phyloP scores from a whole-genome alignment of 257 asterid genomes.

The Solanum appendiculatum region DNA sequence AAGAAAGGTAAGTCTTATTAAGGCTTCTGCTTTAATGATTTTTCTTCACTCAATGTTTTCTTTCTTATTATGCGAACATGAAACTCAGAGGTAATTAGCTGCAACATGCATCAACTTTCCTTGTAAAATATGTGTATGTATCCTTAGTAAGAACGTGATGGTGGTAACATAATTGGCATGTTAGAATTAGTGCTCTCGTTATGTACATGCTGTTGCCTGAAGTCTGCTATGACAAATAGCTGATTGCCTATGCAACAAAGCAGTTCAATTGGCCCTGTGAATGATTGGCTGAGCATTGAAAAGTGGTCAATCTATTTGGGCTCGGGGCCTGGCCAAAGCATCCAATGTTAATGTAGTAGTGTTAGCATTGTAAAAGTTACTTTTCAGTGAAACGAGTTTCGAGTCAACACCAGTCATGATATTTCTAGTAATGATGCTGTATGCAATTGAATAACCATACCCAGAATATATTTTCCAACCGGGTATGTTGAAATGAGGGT shows the following conservation, averaged over 20 bases:
- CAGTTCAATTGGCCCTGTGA: background rate
- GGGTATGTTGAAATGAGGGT: background rate
- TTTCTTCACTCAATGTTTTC: background rate
- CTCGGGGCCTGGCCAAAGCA: background rate
- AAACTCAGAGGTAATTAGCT: background rate
- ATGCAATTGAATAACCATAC: background rate
- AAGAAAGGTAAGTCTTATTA: constrained; percentile 57
- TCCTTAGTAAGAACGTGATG: background rate
- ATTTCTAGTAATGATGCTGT: background rate
- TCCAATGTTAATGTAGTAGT: background rate
- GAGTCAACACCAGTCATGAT: background rate
- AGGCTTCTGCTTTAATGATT: constrained; percentile 4
- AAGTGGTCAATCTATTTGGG: background rate
- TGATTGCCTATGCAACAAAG: background rate
- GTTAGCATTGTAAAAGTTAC: background rate
- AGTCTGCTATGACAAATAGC: background rate
- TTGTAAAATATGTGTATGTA: background rate
- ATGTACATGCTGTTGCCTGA: background rate
- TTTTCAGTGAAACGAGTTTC: background rate
- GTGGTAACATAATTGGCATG: background rate
- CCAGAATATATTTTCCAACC: background rate
- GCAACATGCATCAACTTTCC: background rate
- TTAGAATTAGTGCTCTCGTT: background rate
- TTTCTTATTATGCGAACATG: background rate
- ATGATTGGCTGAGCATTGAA: background rate